A percentile compares a stretch with the other conserved stretches of the same genome.
phyloP scores from a whole-genome alignment of 2,329 filamentous ascomycete species.

The Curvularia eragrostidis region DNA sequence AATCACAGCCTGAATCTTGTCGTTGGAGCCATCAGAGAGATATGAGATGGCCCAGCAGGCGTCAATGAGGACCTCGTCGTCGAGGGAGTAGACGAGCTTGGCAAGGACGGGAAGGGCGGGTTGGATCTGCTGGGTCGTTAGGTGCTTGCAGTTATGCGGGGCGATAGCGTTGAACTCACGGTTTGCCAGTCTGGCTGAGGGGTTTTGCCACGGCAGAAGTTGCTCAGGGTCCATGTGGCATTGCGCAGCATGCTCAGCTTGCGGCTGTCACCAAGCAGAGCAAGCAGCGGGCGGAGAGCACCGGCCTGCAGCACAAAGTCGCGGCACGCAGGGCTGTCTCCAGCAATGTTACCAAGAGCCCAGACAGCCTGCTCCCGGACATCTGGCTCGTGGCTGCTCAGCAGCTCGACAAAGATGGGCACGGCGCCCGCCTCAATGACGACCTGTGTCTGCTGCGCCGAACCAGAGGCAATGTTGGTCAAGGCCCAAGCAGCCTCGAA shows the following conservation, averaged over 20 bases:
- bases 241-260: constrained; percentile 99
- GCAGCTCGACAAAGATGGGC: constrained; percentile 95
- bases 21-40: constrained; percentile 95
- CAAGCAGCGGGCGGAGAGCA: constrained; percentile 87
- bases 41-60: constrained; percentile 99
- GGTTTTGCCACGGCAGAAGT: constrained; percentile 99
- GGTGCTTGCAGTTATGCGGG: neutral
- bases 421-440: constrained; percentile 98
- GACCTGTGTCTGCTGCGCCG: constrained; percentile 95
- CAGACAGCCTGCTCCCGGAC: constrained; percentile 98
- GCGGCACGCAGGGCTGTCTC: constrained; percentile 95
- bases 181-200: constrained; percentile 98
- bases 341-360: constrained; percentile 98
- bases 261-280: constrained; percentile 91
- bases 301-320: constrained; percentile 94
- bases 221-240: constrained; percentile 98
- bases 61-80: constrained; percentile 97
- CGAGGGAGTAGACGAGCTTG: constrained; percentile 97
- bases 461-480: constrained; percentile 98
- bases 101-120: constrained; percentile 93
- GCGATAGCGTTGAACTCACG: constrained; percentile 62
- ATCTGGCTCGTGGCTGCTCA: constrained; percentile 95
- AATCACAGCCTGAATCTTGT: constrained; percentile 99
- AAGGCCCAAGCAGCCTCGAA: constrained; percentile 99
- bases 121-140: constrained; percentile 70